These are phyloP conservation scores for Salix dunnii DNA, from an alignment of 345 rosid genomes.

Conservation along the genomic window DNA sequence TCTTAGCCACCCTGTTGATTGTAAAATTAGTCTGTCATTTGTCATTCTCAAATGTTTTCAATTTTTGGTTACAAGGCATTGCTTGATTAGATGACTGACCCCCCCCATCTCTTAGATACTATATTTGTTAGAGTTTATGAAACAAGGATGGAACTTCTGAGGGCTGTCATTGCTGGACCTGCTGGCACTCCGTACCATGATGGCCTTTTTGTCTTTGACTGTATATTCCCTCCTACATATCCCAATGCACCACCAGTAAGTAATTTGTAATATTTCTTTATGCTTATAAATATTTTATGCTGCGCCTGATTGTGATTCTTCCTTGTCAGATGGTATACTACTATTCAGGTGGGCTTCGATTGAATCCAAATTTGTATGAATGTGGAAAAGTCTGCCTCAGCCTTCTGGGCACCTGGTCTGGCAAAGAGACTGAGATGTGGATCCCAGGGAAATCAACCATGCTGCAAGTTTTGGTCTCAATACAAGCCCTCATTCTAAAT, in stretches of 20 bases:
- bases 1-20: neutral
- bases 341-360: constrained; percentile 60
- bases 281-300: neutral
- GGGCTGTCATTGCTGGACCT: constrained; percentile 56
- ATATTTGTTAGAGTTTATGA: constrained; percentile 56
- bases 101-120: constrained; percentile 23
- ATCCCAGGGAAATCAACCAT: constrained; percentile 50
- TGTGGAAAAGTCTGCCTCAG: constrained; percentile 68
- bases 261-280: neutral
- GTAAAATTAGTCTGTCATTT: neutral
- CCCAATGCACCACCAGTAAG: constrained; percentile 53
- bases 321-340: constrained; percentile 45
- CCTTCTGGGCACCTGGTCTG: constrained; percentile 63
- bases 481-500: constrained; percentile 55
- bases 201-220: constrained; percentile 64
- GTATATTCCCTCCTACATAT: constrained; percentile 48
- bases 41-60: neutral
- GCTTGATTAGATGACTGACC: neutral
- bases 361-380: constrained; percentile 55
- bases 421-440: constrained; percentile 49
- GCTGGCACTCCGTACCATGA: constrained; percentile 65
- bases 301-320: constrained; percentile 10
- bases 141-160: constrained; percentile 52
- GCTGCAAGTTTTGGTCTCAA: constrained; percentile 63
- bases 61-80: neutral